A percentile compares a stretch with the other conserved stretches of the same genome.
Evolutionary conservation across 148 eudicot species (phyloP).

Genomic region (Rhododendron ferrugineum): DNA sequence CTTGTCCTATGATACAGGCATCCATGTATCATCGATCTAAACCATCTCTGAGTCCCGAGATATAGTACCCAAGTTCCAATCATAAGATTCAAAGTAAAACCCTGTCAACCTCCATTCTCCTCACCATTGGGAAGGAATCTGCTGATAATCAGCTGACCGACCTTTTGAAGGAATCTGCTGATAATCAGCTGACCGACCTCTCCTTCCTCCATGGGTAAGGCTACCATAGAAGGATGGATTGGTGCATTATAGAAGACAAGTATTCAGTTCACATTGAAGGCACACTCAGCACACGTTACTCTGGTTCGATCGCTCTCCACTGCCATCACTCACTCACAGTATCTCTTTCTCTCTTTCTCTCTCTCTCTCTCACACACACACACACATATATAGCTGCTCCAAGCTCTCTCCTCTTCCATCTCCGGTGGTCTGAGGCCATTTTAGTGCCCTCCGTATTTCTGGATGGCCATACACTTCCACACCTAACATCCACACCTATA

Average conservation of each 20-base stretch:
- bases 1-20: background rate
- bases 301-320: background rate
- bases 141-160: background rate
- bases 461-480: background rate
- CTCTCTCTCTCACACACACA: background rate
- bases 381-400: background rate
- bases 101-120: background rate
- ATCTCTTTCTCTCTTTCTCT: background rate
- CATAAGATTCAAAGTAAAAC: background rate
- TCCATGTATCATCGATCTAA: background rate
- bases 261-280: background rate
- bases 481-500: background rate
- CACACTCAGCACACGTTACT: background rate
- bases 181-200: background rate
- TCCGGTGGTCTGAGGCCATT: background rate
- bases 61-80: background rate
- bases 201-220: background rate
- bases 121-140: background rate
- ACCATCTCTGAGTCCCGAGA: background rate
- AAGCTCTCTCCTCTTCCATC: background rate
- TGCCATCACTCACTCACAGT: background rate
- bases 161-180: too few species aligned
- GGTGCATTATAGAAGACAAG: background rate
- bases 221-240: background rate
- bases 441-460: background rate